Evolutionary conservation across 306 rosid genomes (phyloP), one percentile per base, ranked within the genome.

Genomic region (Macrotyloma uniflorum): DNA sequence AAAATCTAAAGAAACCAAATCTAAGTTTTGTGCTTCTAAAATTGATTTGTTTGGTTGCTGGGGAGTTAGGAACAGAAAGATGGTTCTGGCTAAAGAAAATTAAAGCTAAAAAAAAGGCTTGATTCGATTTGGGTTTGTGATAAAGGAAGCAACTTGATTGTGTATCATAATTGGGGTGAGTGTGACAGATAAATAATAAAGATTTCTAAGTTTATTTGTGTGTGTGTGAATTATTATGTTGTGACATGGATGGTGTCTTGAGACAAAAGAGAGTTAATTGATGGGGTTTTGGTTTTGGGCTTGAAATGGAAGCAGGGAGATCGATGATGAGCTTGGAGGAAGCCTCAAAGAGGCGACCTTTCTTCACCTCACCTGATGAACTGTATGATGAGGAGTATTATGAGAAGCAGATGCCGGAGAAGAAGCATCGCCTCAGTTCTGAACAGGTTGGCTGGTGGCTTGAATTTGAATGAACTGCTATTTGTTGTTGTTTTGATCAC

Each of bases 361-460:
- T 91, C 76, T 95, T 93, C 82, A 87, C 90, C 91, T 91, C 93
- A 3, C 90, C 90, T 9, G 98, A 91, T 22, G 98, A 95, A 24
- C 81, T 95, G 70, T 91, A 67, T 74, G 97, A 93, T 33, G 98
- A 95, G 57, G 99, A 95, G 76, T 93, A 89, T 66, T 93, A 88
- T 80, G 98, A 93, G 71, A 97, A 91, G 62, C 99, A 92, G 89
- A 70, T 79, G 67, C 98, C 97, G 77, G 99, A 95, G 86, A 95
- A 95, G 91, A 95, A 95, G 79, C 98, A 97, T 83, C 97, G 99
- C 77, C 97, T 95, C 86, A 88, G 93, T 72, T 72, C 93, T 16
- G 98, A 93, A 79, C 98, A 95, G 98, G 99, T 95, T 54, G 38
- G 59, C 30, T 22, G 62, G 14, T 62, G 40, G 26, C n/a, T 18